A percentile compares a stretch with the other conserved stretches of the same genome.
Evolutionary conservation across 2,329 filamentous ascomycete genomes (phyloP).

Genomic region (Phyllosticta capitalensis): DNA sequence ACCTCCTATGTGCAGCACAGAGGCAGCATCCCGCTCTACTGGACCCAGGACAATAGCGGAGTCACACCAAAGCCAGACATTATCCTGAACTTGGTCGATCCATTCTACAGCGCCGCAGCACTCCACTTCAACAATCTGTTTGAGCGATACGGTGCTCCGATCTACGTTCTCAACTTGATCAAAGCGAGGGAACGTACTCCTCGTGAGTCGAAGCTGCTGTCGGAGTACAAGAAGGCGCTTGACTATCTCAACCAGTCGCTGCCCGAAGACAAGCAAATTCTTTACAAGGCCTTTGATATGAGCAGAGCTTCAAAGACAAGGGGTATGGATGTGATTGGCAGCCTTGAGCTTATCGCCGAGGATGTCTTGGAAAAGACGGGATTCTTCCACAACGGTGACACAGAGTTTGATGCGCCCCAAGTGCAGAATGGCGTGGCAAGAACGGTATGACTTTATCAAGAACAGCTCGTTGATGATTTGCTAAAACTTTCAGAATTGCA

Average conservation of each 20-base stretch:
- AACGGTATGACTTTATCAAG: constrained; percentile 44
- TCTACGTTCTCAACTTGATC: constrained; percentile 87
- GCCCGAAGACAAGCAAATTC: constrained; percentile 71
- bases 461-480: not conserved
- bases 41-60: constrained; percentile 92
- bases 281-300: constrained; percentile 98
- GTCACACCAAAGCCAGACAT: constrained; percentile 96
- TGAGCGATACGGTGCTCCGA: constrained; percentile 79
- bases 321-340: constrained; percentile 89
- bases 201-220: constrained; percentile 80
- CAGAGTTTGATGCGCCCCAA: constrained; percentile 51
- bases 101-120: constrained; percentile 87
- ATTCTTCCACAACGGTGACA: constrained; percentile 89
- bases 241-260: constrained; percentile 92
- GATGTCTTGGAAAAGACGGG: constrained; percentile 77
- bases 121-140: constrained; percentile 94
- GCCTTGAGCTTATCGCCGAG: constrained; percentile 80
- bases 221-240: constrained; percentile 79
- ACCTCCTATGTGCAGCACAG: constrained; percentile 96
- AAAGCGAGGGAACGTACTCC: constrained; percentile 77
- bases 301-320: constrained; percentile 83
- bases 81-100: constrained; percentile 87
- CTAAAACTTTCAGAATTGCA: constrained; percentile 57
- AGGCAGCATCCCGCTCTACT: constrained; percentile 92
- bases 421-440: constrained; percentile 88